These are phyloP conservation scores for Suillus spraguei DNA, from an alignment of 768 basidiomycete species.

Conservation along the genomic window DNA sequence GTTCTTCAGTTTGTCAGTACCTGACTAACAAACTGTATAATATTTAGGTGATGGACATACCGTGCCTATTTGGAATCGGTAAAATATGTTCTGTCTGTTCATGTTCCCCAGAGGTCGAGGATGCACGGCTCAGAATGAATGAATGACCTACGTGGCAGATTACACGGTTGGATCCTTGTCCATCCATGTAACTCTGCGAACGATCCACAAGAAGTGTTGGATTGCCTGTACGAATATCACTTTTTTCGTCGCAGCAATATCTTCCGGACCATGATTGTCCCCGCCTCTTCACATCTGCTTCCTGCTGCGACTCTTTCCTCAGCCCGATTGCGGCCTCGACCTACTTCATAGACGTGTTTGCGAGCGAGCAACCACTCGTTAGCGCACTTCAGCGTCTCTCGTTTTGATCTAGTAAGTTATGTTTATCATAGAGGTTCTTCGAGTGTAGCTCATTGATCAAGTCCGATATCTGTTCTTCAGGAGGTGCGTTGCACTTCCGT, in stretches of 20 bases:
- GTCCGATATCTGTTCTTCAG: constrained; percentile 50
- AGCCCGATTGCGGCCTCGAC: constrained; percentile 33
- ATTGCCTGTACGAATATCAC: constrained; percentile 41
- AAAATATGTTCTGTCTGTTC: constrained; percentile 38
- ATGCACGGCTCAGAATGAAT: neutral
- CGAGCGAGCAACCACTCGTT: constrained; percentile 46
- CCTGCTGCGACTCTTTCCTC: constrained; percentile 39
- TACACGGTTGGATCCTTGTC: constrained; percentile 51
- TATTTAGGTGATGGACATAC: too few species aligned
- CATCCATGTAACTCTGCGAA: constrained; percentile 23
- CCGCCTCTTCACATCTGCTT: constrained; percentile 48
- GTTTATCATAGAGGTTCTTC: constrained; percentile 42
- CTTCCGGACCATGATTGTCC: constrained; percentile 46
- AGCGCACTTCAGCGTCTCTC: constrained; percentile 46
- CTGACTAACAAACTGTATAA: too few species aligned
- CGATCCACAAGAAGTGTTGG: constrained; percentile 44
- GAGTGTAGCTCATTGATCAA: constrained; percentile 37
- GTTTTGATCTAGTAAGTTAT: constrained; percentile 45
- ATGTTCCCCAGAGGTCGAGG: constrained; percentile 22
- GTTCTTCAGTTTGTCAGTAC: too few species aligned
- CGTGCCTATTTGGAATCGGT: constrained; percentile 16
- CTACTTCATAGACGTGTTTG: constrained; percentile 48
- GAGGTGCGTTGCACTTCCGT: constrained; percentile 56
- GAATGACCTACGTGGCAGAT: constrained; percentile 42
- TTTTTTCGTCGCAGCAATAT: constrained; percentile 42